Evolutionary conservation across 306 rosid genomes (phyloP), one percentile per base, ranked within the genome.

Genomic region (Fragaria iinumae): DNA sequence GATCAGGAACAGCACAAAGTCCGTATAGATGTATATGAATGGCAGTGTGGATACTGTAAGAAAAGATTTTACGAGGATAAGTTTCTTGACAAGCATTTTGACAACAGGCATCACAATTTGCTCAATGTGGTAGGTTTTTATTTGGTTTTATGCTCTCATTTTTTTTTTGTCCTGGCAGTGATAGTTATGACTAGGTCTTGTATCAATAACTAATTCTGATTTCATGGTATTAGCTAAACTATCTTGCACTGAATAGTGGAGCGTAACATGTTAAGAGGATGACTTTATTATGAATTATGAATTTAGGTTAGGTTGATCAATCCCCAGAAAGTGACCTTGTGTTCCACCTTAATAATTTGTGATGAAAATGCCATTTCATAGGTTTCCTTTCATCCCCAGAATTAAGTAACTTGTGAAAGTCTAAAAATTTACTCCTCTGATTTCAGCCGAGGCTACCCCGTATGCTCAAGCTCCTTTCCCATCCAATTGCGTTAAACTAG

Each of bases 21-120:
- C 78, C 87, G 48, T 76, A n/a, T 88, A 2, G 92, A 94, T 80
- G 64, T 80, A 79, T 55, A 89, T 67, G 97, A 94, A 68, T 94
- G 98, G 98, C 88, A 72, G 53, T 94, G 98, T 87, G 98, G 97
- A 83, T 94, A 89, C 86, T 94, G 98, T 83, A 92, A 71, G 83
- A 94, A 94, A 83, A 89, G 92, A 77, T 94, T 94, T 78, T 93
- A 88, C 4, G 96, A 88, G 27, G 98, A 91, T 80, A 91, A 84
- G 66, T 71, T 86, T 84, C 91, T 91, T 11, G 97, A 91, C 82
- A 89, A 69, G 79, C 95, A 91, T 85, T 91, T 88, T 60, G 91
- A 91, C 80, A 85, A 88, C 78, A 88, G 92, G 80, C 97, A 91
- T 72, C 81, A 84, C 80, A 83, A 88, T 85, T 84, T 87, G 76